Conservation (phyloP, 352 stramenopile genomes). For the Pythium scleroteichum region DNA sequence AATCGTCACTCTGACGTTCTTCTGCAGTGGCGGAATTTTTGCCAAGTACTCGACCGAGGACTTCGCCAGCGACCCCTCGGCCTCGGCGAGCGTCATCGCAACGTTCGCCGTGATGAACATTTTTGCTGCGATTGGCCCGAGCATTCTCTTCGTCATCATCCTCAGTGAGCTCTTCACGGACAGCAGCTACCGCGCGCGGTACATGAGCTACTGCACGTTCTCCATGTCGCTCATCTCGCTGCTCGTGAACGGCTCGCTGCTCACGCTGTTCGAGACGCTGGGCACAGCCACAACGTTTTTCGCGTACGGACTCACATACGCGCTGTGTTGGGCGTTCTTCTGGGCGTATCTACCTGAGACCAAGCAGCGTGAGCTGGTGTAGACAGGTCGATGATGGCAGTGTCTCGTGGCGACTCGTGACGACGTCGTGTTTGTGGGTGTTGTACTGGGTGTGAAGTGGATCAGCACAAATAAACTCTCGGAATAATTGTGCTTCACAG, state of each 20-base stretch:
- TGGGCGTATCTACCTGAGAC: constrained; percentile 73
- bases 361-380: constrained; percentile 75
- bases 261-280: constrained; percentile 71
- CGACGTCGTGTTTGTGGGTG: no score
- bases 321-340: constrained; percentile 70
- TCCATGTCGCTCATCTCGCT: constrained; percentile 86
- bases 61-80: constrained; percentile 43
- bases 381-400: no score
- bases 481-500: no score
- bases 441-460: no score
- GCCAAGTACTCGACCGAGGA: constrained; percentile 64
- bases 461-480: no score
- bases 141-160: constrained; percentile 84
- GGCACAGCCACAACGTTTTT: constrained; percentile 70
- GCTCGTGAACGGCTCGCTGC: constrained; percentile 79
- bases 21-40: constrained; percentile 70
- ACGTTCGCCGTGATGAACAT: constrained; percentile 77
- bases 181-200: constrained; percentile 74
- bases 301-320: constrained; percentile 65
- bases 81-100: constrained; percentile 56
- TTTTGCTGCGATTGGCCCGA: constrained; percentile 71
- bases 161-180: constrained; percentile 84
- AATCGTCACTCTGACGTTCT: constrained; percentile 71
- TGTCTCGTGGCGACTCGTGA: no score
- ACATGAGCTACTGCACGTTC: constrained; percentile 91